Percentiles rank a stretch among this genome's conserved stretches.
These are phyloP conservation scores for Tremella fuciformis DNA, from an alignment of 768 basidiomycete genomes.

Conservation along the genomic window DNA sequence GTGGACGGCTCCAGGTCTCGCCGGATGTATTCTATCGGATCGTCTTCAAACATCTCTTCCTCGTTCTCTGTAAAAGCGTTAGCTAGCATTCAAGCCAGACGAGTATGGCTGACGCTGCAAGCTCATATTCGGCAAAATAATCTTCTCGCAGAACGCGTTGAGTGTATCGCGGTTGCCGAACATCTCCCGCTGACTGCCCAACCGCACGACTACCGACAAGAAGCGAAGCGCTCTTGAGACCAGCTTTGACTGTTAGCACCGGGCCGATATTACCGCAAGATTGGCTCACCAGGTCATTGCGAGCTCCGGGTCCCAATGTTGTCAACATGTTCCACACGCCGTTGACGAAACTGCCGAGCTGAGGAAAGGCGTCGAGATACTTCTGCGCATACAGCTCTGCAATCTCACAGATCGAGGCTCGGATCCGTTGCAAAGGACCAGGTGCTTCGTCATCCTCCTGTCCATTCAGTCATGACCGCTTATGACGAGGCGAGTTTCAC, in stretches of 20 bases:
- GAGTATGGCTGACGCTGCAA: conserved; percentile 59
- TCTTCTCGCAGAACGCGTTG: conserved; percentile 75
- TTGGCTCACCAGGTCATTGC: conserved; percentile 67
- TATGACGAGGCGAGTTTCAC: conserved; percentile 41
- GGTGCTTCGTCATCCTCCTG: conserved; percentile 71
- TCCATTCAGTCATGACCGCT: conserved; percentile 4
- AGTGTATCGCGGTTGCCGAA: conserved; percentile 77
- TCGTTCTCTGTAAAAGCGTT: conserved; percentile 64
- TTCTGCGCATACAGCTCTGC: conserved; percentile 64
- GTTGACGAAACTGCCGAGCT: conserved; percentile 63
- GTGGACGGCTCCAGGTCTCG: conserved; percentile 70
- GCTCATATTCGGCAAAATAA: conserved; percentile 88
- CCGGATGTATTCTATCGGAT: conserved; percentile 90
- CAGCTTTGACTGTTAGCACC: conserved; percentile 53
- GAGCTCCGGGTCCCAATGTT: conserved; percentile 59
- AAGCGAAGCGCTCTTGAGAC: conserved; percentile 88
- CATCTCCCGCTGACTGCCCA: conserved; percentile 72
- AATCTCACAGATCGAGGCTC: conserved; percentile 85
- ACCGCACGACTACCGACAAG: conserved; percentile 86
- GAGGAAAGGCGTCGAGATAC: conserved; percentile 54
- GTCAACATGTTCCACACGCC: conserved; percentile 88
- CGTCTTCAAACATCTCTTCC: conserved; percentile 93
- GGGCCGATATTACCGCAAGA: not conserved
- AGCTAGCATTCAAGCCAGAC: not conserved
- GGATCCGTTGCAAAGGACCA: conserved; percentile 82